Base-by-base conservation (phyloP, 805 yeast species). In the Hanseniaspora hatyaiensis region DNA sequence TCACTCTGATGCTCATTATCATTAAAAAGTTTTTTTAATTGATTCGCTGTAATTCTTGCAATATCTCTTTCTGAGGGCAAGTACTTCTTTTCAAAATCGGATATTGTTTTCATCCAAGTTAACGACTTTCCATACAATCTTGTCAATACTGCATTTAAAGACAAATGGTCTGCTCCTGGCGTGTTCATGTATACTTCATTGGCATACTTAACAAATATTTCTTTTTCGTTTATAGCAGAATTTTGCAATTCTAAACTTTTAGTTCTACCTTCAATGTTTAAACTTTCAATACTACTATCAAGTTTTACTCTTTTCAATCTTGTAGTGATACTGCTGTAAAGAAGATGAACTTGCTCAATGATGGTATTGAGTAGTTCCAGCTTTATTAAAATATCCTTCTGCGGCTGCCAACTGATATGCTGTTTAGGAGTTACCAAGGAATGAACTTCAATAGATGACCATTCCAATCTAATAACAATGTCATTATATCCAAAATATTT, bases 31-130 rank as follows among this genome's bases (percentile, higher is more conserved):
- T 80, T 82, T 51, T 79, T 77, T 56, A 89, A 66, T 59, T 89
- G 97, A 55, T 80, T 80, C 3, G 95, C 82, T 1, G 98, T 88
- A 37, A 92, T 83, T 52, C 85, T 72, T 4, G 94, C 79, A 54
- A 92, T 83, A 70, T 92, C 98, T 57, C 80, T 84, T 61, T 92
- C 97, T 8, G 94, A 78, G 1, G 97, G 97, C 51, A 89, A 71
- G 58, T 74, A 92, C 18, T 71, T 71, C 37, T 72, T 72, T 51
- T 84, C 96, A 65, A 92, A 89, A 6, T 76, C 82, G 31, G 76
- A 72, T 56, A 92, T 87, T 50, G 81, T 94, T 19, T 64, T 56
- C 62, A 89, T 95, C 97, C 97, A 92, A 34, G 70, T 74, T 19
- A 85, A 87, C 2, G 94, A 88, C 24, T 79, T 65, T 49, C 82